Base-by-base conservation (phyloP, 2,329 filamentous ascomycete genomes). In the Alternaria triticina region DNA sequence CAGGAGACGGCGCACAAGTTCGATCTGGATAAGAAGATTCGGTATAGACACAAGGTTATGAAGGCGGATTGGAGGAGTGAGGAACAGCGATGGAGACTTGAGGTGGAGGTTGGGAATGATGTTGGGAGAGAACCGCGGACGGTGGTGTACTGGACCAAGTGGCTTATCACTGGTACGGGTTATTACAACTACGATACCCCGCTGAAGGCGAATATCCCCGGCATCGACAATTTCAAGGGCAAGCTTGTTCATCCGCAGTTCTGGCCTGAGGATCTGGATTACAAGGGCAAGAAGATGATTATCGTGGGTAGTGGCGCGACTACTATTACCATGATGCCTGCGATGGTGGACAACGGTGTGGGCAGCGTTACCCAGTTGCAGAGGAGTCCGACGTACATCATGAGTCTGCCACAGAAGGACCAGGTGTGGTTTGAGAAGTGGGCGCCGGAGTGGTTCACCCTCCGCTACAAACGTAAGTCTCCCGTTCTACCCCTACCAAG, bases 231-330 rank as follows among this genome's bases (percentile, higher is more conserved):
- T 17, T 94, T 94, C 81, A 77, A 85, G 59, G 90, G 91, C 30
- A 77, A 83, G 43, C 80, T 88, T 13, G 82, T 91, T 2, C 90
- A 93, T 65, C 90, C 91, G 1, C 91, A 93, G 70, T 92, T 91
- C 80, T 95, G 92, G 92, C 90, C 91, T 0, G 82, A 90, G 59
- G 84, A 89, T 51, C 81, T 91, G 43, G 86, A 92, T 71, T 90
- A 90, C 75, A 79, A 83, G 6, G 83, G 84, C 76, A 93, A 94
- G 79, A 87, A 87, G 47, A 83, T 95, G 22, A 86, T 92, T 46
- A 84, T 95, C 61, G 87, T 96, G 65, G 92, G 92, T 15, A 90
- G 87, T 15, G 93, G 93, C 8, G 93, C 93, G 3, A 96, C 93
- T 0, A 90, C 92, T 7, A 81, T 95, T 52, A 96, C 93, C 0